A percentile compares a stretch with the other conserved stretches of the same genome.
phyloP scores from a whole-genome alignment of 345 rosid species.

The Laguncularia racemosa region DNA sequence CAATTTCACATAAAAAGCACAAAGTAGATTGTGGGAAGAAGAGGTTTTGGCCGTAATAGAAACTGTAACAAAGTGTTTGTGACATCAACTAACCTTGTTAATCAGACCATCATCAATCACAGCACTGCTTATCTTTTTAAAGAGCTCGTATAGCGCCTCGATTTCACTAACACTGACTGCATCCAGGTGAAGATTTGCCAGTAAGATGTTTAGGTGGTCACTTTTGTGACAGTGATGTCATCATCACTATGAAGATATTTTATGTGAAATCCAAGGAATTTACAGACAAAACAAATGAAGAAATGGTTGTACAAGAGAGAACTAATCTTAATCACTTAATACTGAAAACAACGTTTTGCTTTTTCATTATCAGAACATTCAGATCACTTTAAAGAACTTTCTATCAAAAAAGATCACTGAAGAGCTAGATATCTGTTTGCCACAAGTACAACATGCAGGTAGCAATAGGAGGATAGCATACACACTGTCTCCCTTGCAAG shows the following conservation, averaged over 20 bases:
- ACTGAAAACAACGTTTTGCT: too few relatives aligned
- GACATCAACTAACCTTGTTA: constrained; percentile 57
- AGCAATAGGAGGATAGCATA: constrained; percentile 29
- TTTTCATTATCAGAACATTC: too few relatives aligned
- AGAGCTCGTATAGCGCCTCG: constrained; percentile 96
- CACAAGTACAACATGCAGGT: neutral
- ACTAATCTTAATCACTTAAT: too few relatives aligned
- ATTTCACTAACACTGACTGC: constrained; percentile 99
- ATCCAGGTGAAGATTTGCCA: constrained; percentile 2
- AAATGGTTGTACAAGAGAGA: too few relatives aligned
- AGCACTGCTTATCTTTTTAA: constrained; percentile 98
- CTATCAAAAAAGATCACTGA: too few relatives aligned
- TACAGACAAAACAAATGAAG: neutral
- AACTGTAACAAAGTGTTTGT: constrained; percentile 1
- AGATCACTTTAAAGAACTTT: too few relatives aligned
- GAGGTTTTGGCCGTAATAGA: neutral
- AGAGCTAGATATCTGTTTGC: neutral
- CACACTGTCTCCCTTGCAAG: constrained; percentile 98
- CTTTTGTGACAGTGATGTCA: too few relatives aligned
- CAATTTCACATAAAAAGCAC: too few relatives aligned
- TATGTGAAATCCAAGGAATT: neutral
- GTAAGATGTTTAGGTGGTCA: too few relatives aligned
- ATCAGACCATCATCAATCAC: constrained; percentile 96
- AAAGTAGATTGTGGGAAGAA: too few relatives aligned
- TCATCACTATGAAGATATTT: neutral